A percentile compares a stretch with the other conserved stretches of the same genome.
These are phyloP conservation scores for Colletotrichum sp. DNA, from an alignment of 2,329 filamentous ascomycete species.

Conservation along the genomic window DNA sequence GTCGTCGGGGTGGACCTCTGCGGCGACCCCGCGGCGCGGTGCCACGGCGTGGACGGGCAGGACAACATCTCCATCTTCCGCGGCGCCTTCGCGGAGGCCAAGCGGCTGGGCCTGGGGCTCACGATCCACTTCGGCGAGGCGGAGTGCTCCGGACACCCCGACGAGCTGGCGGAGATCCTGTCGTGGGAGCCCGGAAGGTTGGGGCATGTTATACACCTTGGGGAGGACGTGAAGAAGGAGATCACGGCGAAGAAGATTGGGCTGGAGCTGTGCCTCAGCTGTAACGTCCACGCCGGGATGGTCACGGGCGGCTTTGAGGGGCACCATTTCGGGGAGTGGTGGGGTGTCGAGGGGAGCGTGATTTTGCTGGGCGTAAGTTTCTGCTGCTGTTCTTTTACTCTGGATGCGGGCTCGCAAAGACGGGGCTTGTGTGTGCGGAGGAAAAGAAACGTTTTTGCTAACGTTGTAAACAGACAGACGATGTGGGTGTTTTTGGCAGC, in stretches of 20 bases:
- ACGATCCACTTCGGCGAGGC: conserved; percentile 83
- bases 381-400: neutral
- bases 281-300: conserved; percentile 80
- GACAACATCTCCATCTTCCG: conserved; percentile 66
- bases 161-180: conserved; percentile 69
- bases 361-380: conserved; percentile 72
- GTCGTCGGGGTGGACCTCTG: conserved; percentile 81
- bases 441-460: neutral
- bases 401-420: neutral
- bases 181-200: conserved; percentile 70
- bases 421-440: neutral
- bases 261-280: conserved; percentile 79
- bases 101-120: conserved; percentile 58
- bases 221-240: conserved; percentile 60
- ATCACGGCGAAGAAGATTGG: conserved; percentile 61
- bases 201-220: conserved; percentile 81
- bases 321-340: conserved; percentile 83
- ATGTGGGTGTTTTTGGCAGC: conserved; percentile 82
- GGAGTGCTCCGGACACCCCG: conserved; percentile 55
- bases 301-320: conserved; percentile 67
- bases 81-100: conserved; percentile 63
- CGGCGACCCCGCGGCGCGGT: conserved; percentile 65
- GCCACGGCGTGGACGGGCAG: conserved; percentile 56
- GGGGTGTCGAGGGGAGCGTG: conserved; percentile 57
- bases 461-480: conserved; percentile 67